Evolutionary conservation across 2,329 filamentous ascomycete species (phyloP).

Genomic region (Ophioceras dolichostomum): DNA sequence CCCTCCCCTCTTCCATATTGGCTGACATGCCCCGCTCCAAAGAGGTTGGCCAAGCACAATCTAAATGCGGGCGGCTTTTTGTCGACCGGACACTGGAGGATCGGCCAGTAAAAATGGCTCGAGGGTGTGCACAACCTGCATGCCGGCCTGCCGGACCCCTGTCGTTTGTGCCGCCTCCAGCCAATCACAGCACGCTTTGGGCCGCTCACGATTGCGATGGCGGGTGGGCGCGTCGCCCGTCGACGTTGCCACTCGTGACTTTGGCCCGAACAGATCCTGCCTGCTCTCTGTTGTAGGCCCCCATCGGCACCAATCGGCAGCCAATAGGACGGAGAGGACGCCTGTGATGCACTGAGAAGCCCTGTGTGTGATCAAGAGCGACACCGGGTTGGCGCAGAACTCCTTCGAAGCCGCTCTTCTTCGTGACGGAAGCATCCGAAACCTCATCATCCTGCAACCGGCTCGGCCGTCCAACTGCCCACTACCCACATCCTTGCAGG

Average conservation of each 20-base stretch:
- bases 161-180: neutral
- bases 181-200: conserved; percentile 3
- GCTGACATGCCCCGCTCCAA: conserved; percentile 5
- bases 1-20: conserved; percentile 8
- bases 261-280: no score
- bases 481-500: no score
- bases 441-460: neutral
- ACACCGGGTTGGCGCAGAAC: no score
- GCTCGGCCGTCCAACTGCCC: neutral
- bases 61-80: conserved; percentile 9
- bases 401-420: no score
- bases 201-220: neutral
- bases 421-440: no score
- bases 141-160: conserved; percentile 3
- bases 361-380: no score
- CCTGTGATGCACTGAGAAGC: no score
- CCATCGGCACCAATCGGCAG: no score
- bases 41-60: conserved; percentile 3
- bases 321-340: no score
- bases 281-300: no score
- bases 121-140: conserved; percentile 4
- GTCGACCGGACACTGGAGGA: conserved; percentile 1
- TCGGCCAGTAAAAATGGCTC: conserved; percentile 5
- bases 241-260: neutral
- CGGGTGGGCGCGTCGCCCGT: neutral